A percentile compares a stretch with the other conserved stretches of the same genome.
phyloP scores from a whole-genome alignment of 2,329 filamentous ascomycete genomes.

The Dothideomycetes sp. region DNA sequence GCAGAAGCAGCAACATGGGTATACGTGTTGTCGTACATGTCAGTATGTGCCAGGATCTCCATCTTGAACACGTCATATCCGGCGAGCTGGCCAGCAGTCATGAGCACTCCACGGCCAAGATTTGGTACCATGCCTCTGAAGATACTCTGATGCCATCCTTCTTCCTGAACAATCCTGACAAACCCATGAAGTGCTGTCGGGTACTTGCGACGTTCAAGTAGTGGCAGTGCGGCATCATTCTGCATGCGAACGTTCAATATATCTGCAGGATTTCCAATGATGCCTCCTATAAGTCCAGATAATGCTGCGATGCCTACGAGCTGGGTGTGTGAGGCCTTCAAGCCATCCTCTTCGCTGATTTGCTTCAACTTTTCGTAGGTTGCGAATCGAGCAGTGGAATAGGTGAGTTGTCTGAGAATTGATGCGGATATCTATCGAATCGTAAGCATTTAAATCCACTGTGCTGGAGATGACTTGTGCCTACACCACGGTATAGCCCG shows the following conservation, averaged over 20 bases:
- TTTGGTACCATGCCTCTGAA: conserved; percentile 85
- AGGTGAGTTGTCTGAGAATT: conserved; percentile 82
- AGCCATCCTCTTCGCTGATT: conserved; percentile 45
- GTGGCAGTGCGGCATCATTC: conserved; percentile 71
- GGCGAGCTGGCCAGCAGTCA: conserved; percentile 77
- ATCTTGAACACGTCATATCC: conserved; percentile 78
- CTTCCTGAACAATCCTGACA: conserved; percentile 74
- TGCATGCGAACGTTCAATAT: conserved; percentile 99
- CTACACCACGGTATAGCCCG: conserved; percentile 76
- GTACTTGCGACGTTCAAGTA: conserved; percentile 72
- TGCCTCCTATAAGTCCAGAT: conserved; percentile 79
- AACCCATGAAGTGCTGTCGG: conserved; percentile 80
- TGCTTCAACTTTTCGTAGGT: conserved; percentile 90
- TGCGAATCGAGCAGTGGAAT: conserved; percentile 92
- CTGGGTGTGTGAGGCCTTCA: conserved; percentile 58
- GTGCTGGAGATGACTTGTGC: neutral
- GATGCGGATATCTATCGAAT: conserved; percentile 56
- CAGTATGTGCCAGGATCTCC: conserved; percentile 55
- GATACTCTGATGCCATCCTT: conserved; percentile 59
- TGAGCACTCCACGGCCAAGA: conserved; percentile 68
- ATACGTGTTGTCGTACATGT: conserved; percentile 56
- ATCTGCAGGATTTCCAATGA: conserved; percentile 89
- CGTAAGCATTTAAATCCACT: too few relatives aligned
- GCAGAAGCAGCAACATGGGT: conserved; percentile 74
- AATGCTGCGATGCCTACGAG: conserved; percentile 73